Evolutionary conservation across 257 asterid genomes (phyloP).

Genomic region (Henckelia pumila): DNA sequence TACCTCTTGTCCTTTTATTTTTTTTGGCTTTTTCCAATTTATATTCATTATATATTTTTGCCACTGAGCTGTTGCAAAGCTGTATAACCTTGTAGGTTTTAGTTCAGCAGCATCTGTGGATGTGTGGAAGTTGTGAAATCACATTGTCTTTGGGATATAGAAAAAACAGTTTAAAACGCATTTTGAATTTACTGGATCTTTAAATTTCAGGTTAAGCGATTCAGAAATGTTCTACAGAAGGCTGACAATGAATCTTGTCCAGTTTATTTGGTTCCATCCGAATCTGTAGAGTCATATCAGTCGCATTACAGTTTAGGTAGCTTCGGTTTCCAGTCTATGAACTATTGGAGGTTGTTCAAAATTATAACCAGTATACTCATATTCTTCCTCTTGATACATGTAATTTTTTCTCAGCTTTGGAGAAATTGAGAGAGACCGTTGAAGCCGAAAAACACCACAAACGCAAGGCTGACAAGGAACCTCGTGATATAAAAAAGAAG

Average conservation of each 20-base stretch:
- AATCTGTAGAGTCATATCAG: conserved; percentile 54
- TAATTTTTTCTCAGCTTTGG: conserved; percentile 57
- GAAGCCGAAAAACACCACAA: conserved; percentile 46
- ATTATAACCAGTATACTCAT: background rate
- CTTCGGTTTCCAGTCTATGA: conserved; percentile 4
- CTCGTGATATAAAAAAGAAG: conserved; percentile 24
- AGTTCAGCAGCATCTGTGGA: no score
- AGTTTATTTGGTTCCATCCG: conserved; percentile 46
- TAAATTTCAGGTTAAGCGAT: conserved; percentile 53
- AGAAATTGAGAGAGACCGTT: conserved; percentile 59
- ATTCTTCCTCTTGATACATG: conserved; percentile 19
- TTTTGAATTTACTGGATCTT: conserved; percentile 15
- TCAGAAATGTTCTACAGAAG: conserved; percentile 62
- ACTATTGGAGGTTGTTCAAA: background rate
- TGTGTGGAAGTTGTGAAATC: no score
- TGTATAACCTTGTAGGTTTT: no score
- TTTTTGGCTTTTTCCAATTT: no score
- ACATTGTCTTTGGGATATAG: no score
- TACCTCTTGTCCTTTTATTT: no score
- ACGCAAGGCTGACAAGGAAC: conserved; percentile 35
- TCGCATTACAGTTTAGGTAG: conserved; percentile 55
- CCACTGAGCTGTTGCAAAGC: no score
- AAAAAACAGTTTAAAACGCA: background rate
- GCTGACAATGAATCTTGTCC: conserved; percentile 69
- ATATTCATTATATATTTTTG: no score